Percentiles rank a stretch among this genome's conserved stretches.
Conservation (phyloP, 2,329 filamentous ascomycete species). For the Arthrocladium fulminans region DNA sequence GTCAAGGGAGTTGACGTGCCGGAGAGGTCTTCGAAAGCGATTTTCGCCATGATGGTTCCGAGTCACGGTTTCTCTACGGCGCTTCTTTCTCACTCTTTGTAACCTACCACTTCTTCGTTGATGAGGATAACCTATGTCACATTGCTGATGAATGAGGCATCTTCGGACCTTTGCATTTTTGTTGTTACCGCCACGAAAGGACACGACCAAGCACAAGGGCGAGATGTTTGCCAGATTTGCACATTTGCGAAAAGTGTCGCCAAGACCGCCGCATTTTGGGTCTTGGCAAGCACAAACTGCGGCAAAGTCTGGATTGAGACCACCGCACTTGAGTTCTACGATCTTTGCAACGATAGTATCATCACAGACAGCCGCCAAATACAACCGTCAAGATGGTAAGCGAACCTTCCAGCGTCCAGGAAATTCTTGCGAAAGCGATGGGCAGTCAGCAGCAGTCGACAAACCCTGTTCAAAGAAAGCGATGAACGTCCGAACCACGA, state of each 20-base stretch:
- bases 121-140: neutral
- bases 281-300: conserved; percentile 4
- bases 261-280: conserved; percentile 14
- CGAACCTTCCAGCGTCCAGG: neutral
- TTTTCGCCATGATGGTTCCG: conserved; percentile 22
- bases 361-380: conserved; percentile 6
- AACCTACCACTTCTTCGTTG: neutral
- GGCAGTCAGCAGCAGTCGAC: neutral
- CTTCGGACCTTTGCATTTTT: neutral
- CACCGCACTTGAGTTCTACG: conserved; percentile 8
- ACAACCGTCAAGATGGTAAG: conserved; percentile 25
- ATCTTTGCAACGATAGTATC: conserved; percentile 9
- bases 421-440: neutral
- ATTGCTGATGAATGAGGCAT: neutral
- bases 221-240: conserved; percentile 3
- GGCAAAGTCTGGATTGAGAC: neutral
- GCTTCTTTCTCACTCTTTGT: neutral
- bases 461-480: neutral
- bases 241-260: conserved; percentile 15
- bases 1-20: conserved; percentile 27
- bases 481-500: no score
- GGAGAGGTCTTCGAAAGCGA: conserved; percentile 30
- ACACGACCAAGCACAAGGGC: neutral
- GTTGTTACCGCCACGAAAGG: neutral
- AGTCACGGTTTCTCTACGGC: neutral